Percentiles rank a stretch among this genome's conserved stretches.
phyloP scores from a whole-genome alignment of 345 rosid species.

The Euphorbia peplus region DNA sequence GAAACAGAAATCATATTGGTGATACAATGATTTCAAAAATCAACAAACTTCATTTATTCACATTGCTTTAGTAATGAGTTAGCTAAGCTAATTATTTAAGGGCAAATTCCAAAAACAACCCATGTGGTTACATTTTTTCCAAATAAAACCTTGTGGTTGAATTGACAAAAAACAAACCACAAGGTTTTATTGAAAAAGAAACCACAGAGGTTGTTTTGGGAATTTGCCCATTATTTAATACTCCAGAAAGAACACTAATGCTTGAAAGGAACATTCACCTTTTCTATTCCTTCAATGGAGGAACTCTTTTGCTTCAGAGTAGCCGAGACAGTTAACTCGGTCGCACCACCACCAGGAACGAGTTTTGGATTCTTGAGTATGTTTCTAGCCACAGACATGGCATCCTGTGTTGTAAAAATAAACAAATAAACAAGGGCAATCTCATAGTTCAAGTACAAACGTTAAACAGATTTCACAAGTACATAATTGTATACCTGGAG shows the following conservation, averaged over 20 bases:
- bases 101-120: too few species aligned
- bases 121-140: too few species aligned
- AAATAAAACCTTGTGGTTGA: too few species aligned
- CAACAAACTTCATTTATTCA: not conserved
- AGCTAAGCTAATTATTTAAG: not conserved
- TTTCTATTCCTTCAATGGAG: slow-evolving; percentile 85
- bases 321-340: slow-evolving; percentile 89
- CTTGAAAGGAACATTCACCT: slow-evolving; percentile 38
- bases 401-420: slow-evolving; percentile 52
- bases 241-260: not conserved
- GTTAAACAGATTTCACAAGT: not conserved
- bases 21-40: not conserved
- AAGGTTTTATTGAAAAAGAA: too few species aligned
- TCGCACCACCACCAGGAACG: slow-evolving; percentile 94
- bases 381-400: slow-evolving; percentile 94
- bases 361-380: slow-evolving; percentile 93
- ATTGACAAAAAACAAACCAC: too few species aligned
- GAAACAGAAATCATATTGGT: not conserved
- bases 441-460: not conserved
- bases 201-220: too few species aligned
- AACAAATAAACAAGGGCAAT: not conserved
- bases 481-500: slow-evolving; percentile 55
- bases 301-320: slow-evolving; percentile 90
- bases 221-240: too few species aligned
- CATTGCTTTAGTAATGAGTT: not conserved